Conservation (phyloP, 1,284 basidiomycete species). For the Leccinum ponderosum region DNA sequence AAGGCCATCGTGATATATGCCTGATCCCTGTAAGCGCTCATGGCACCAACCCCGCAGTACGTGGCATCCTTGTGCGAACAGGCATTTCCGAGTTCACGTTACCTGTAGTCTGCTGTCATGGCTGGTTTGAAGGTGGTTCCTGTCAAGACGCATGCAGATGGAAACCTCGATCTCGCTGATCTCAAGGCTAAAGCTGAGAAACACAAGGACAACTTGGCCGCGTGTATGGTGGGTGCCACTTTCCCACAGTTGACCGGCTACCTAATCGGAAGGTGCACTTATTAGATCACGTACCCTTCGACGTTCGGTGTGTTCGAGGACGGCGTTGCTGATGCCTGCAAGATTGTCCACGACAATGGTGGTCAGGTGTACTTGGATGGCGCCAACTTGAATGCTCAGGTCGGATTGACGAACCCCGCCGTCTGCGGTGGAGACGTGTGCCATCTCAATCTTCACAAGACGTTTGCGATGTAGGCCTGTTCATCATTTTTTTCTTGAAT, state of each 20-base stretch:
- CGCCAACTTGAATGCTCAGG: constrained; percentile 95
- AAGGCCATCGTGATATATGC: constrained; percentile 88
- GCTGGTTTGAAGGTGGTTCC: constrained; percentile 95
- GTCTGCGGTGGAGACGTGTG: constrained; percentile 97
- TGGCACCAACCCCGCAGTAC: constrained; percentile 91
- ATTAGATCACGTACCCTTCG: constrained; percentile 88
- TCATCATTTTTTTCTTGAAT: background rate
- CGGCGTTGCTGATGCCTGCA: constrained; percentile 88
- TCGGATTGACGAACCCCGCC: constrained; percentile 95
- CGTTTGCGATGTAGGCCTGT: constrained; percentile 76
- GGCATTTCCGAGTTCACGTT: constrained; percentile 11
- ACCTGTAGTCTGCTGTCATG: constrained; percentile 86
- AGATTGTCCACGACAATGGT: constrained; percentile 92
- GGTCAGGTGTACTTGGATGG: constrained; percentile 98
- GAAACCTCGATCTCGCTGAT: constrained; percentile 88
- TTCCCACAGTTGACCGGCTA: constrained; percentile 21
- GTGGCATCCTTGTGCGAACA: constrained; percentile 21
- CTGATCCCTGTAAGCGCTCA: constrained; percentile 95
- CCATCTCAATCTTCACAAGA: constrained; percentile 98
- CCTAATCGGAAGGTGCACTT: background rate
- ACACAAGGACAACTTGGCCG: constrained; percentile 90
- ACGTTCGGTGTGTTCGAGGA: constrained; percentile 98
- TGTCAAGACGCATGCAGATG: constrained; percentile 86
- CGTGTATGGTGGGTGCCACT: constrained; percentile 82
- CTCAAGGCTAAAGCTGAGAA: constrained; percentile 86